phyloP scores from a whole-genome alignment of 352 stramenopile genomes.

The Phytophthora ohioensis region DNA sequence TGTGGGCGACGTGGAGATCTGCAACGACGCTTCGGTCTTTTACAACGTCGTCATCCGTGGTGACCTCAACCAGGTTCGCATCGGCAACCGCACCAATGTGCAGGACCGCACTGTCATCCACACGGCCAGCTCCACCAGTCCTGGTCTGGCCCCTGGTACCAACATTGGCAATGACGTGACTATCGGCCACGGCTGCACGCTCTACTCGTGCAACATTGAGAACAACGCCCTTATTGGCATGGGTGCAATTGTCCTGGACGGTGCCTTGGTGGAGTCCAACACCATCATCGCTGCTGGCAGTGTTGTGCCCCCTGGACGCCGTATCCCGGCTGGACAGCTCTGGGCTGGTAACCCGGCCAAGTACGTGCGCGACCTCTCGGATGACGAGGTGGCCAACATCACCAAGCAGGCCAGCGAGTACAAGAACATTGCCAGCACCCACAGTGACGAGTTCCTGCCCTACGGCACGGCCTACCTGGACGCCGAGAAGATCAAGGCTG shows the following conservation, averaged over 20 bases:
- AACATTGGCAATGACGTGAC: constrained; percentile 97
- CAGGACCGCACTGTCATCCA: constrained; percentile 97
- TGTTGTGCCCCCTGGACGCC: constrained; percentile 90
- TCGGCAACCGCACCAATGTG: constrained; percentile 97
- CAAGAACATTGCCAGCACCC: constrained; percentile 83
- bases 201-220: constrained; percentile 97
- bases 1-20: constrained; percentile 96
- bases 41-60: constrained; percentile 97
- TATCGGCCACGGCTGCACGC: constrained; percentile 94
- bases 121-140: constrained; percentile 86
- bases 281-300: constrained; percentile 95
- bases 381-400: constrained; percentile 93
- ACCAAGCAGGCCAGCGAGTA: constrained; percentile 88
- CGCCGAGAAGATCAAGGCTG: constrained; percentile 87
- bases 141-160: constrained; percentile 82
- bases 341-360: constrained; percentile 97
- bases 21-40: constrained; percentile 94
- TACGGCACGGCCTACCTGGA: constrained; percentile 92
- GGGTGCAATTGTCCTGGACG: constrained; percentile 95
- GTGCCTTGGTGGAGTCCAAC: constrained; percentile 93
- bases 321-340: constrained; percentile 93
- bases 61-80: constrained; percentile 93
- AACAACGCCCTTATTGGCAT: constrained; percentile 97
- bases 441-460: constrained; percentile 92
- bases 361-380: constrained; percentile 93